phyloP scores from a whole-genome alignment of 805 yeast genomes.

The Suhomyces sp. region DNA sequence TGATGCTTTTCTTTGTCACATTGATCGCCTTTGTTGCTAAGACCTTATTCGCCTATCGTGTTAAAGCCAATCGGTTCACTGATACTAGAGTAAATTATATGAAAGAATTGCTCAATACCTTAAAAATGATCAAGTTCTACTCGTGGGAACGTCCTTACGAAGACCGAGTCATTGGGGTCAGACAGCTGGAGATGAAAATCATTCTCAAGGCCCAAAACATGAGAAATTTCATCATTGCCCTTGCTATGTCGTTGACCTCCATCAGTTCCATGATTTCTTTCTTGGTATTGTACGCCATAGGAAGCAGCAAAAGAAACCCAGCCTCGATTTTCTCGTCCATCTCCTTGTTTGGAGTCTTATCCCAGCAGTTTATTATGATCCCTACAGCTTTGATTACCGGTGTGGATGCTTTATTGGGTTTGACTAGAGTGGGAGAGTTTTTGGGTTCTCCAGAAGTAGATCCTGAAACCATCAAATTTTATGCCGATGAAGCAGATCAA shows the following conservation, averaged over 20 bases:
- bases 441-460: conserved; percentile 46
- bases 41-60: conserved; percentile 53
- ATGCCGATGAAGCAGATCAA: conserved; percentile 21
- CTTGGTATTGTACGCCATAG: conserved; percentile 35
- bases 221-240: conserved; percentile 60
- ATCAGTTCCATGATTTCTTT: conserved; percentile 64
- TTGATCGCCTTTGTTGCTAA: conserved; percentile 47
- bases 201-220: conserved; percentile 63
- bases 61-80: conserved; percentile 57
- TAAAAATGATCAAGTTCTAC: conserved; percentile 81
- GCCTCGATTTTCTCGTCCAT: conserved; percentile 69
- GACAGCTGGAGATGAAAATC: conserved; percentile 59
- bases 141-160: conserved; percentile 88
- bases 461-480: conserved; percentile 26
- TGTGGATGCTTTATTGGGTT: conserved; percentile 63
- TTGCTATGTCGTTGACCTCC: conserved; percentile 64
- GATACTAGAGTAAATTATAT: conserved; percentile 74
- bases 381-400: conserved; percentile 70
- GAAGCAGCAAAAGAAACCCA: conserved; percentile 40
- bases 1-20: conserved; percentile 27
- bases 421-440: conserved; percentile 54
- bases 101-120: conserved; percentile 73
- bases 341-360: conserved; percentile 60
- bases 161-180: conserved; percentile 48
- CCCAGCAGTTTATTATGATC: conserved; percentile 61